Conservation (phyloP, 176 grass and related monocot genomes). For the Neostapfia colusana region DNA sequence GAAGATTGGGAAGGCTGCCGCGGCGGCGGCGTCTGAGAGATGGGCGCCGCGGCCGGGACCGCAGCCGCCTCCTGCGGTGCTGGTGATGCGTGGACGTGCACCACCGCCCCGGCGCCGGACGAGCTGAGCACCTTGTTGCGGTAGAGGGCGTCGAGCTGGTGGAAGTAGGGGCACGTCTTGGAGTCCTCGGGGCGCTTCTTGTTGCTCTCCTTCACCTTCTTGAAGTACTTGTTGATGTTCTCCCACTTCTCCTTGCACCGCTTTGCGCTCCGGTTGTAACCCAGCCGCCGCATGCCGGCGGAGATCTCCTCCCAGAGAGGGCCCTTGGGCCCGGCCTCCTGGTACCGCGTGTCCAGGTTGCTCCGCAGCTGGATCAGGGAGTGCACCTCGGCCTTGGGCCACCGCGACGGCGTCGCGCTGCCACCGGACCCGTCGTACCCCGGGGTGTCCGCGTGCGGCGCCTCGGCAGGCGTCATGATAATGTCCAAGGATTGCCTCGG, state of each 20-base stretch:
- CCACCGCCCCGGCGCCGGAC: neutral
- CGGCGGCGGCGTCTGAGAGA: constrained; percentile 42
- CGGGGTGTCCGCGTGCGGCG: neutral
- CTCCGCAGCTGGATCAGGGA: constrained; percentile 82
- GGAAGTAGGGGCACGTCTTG: constrained; percentile 98
- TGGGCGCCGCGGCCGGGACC: constrained; percentile 32
- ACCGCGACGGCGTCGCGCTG: constrained; percentile 49
- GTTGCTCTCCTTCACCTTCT: constrained; percentile 99
- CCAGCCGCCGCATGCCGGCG: constrained; percentile 63
- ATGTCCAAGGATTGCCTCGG: constrained; percentile 45
- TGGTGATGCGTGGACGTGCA: neutral
- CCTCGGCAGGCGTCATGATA: constrained; percentile 35
- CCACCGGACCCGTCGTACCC: neutral
- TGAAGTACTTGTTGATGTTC: constrained; percentile 99
- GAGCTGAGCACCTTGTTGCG: constrained; percentile 56
- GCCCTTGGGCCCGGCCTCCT: constrained; percentile 88
- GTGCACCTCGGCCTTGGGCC: constrained; percentile 97
- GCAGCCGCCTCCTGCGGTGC: constrained; percentile 20
- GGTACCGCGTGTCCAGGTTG: constrained; percentile 79
- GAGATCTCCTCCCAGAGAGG: constrained; percentile 99
- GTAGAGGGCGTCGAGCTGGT: constrained; percentile 95
- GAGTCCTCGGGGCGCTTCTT: constrained; percentile 93
- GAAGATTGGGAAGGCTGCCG: neutral
- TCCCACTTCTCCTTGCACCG: constrained; percentile 99
- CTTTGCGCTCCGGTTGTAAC: constrained; percentile 83